Percentiles rank a stretch among this genome's conserved stretches.
Evolutionary conservation across 495 filamentous ascomycete species (phyloP).

Genomic region (Alectoria sarmentosa): DNA sequence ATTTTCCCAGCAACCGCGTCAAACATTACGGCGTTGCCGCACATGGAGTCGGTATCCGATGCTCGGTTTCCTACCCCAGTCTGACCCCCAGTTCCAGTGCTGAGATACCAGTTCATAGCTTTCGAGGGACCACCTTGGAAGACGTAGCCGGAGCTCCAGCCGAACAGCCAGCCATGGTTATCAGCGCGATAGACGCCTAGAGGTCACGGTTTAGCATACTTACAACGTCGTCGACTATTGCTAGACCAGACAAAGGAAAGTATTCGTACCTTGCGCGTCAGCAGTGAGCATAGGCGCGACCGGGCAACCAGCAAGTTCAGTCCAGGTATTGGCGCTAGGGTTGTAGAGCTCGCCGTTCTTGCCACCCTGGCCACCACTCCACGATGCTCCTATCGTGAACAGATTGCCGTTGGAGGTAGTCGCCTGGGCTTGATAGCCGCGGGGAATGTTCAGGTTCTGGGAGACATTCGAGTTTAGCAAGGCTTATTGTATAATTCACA

Average conservation of each 20-base stretch:
- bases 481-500: neutral
- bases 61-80: slow-evolving; percentile 33
- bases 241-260: neutral
- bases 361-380: slow-evolving; percentile 39
- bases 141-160: slow-evolving; percentile 44
- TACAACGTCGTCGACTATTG: neutral
- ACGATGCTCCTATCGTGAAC: slow-evolving; percentile 55
- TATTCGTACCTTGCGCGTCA: slow-evolving; percentile 31
- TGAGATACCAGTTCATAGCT: slow-evolving; percentile 51
- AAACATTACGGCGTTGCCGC: slow-evolving; percentile 48
- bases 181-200: slow-evolving; percentile 38
- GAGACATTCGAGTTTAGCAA: neutral
- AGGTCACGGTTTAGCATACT: neutral
- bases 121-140: slow-evolving; percentile 52
- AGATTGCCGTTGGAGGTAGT: slow-evolving; percentile 46
- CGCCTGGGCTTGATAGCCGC: slow-evolving; percentile 51
- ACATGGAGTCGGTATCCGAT: slow-evolving; percentile 45
- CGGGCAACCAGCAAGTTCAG: slow-evolving; percentile 31
- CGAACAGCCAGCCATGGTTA: slow-evolving; percentile 55
- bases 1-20: slow-evolving; percentile 47
- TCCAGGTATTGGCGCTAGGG: slow-evolving; percentile 34
- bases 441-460: slow-evolving; percentile 38
- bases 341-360: slow-evolving; percentile 53
- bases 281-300: slow-evolving; percentile 44
- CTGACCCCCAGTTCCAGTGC: slow-evolving; percentile 33